Base-by-base conservation (phyloP, 257 asterid genomes). In the Solanum rostratum region DNA sequence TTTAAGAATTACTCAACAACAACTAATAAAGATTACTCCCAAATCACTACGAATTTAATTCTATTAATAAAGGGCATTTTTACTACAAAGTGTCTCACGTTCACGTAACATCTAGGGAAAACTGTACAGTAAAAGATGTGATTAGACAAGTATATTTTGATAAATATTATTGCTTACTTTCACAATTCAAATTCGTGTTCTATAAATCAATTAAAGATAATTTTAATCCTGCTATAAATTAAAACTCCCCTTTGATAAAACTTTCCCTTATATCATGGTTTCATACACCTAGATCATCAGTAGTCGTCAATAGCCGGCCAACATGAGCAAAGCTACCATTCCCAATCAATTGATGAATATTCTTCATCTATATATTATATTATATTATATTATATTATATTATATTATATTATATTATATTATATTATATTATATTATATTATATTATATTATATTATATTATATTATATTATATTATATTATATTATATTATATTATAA, bases 51-150 rank as follows among this genome's bases (percentile, higher is more conserved):
- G 27, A 14, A n/a, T 53, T 8, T 53, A 19, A 43, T 54, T 54
- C 22, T 16, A n/a, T 54, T 54, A 54, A 18, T 33, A 33, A 54
- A 14, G 14, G 54, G 6, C 14, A 46, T 12, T 46, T 11, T 3
- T 1, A 11, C 0, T 12, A 46, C 4, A 49, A 53, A 53, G 1
- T 0, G 1, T 18, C 10, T 18, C 4, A 1, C 10, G 1, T 53
- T 53, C 4, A 15, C 8, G 7, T 52, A 50, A 50, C 0, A 15
- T 14, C 3, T 4, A 5, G 3, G 18, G 15, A 50, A 50, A 6
- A 0, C 0, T 0, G 20, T 8, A 52, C 2, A 2, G 1, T 11
- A 15, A 52, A 3, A 5, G 2, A 5, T 14, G 6, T 52, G 20
- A 52, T 14, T 54, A 54, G 60, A 54, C 1, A 6, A 15, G 1